Conservation (phyloP, 495 filamentous ascomycete genomes). For the Hypoxylon fuscum region DNA sequence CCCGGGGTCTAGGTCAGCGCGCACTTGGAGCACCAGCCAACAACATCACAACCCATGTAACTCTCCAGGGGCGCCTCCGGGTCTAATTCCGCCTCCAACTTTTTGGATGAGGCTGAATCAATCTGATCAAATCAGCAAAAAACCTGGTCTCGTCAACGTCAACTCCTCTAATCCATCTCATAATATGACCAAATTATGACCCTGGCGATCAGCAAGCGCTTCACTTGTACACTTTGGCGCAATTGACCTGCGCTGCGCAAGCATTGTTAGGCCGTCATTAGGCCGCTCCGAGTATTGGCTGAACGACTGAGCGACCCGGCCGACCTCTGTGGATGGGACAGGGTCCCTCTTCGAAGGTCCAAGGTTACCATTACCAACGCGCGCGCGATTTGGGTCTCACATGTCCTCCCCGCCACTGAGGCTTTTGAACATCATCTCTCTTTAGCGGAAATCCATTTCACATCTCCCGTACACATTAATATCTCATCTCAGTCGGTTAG, state of each 20-base stretch:
- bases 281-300: constrained; percentile 27
- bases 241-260: constrained; percentile 23
- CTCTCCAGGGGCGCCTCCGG: constrained; percentile 31
- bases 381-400: constrained; percentile 21
- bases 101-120: constrained; percentile 44
- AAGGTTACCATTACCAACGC: constrained; percentile 11
- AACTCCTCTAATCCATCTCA: constrained; percentile 28
- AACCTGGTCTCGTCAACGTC: constrained; percentile 40
- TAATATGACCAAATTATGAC: constrained; percentile 24
- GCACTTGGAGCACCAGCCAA: constrained; percentile 10
- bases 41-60: constrained; percentile 29
- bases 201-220: constrained; percentile 8
- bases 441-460: constrained; percentile 5
- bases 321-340: constrained; percentile 4
- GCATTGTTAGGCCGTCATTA: constrained; percentile 33
- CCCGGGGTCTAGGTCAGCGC: neutral
- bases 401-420: constrained; percentile 16
- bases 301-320: constrained; percentile 8
- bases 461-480: constrained; percentile 2
- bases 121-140: constrained; percentile 38
- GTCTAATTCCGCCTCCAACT: constrained; percentile 38
- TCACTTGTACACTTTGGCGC: constrained; percentile 16
- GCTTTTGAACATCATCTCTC: constrained; percentile 6
- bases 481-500: neutral
- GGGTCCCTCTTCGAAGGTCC: constrained; percentile 9